Evolutionary conservation across 495 filamentous ascomycete genomes (phyloP), one percentile per base, ranked within the genome.

Genomic region (Daldinia vernicosa): DNA sequence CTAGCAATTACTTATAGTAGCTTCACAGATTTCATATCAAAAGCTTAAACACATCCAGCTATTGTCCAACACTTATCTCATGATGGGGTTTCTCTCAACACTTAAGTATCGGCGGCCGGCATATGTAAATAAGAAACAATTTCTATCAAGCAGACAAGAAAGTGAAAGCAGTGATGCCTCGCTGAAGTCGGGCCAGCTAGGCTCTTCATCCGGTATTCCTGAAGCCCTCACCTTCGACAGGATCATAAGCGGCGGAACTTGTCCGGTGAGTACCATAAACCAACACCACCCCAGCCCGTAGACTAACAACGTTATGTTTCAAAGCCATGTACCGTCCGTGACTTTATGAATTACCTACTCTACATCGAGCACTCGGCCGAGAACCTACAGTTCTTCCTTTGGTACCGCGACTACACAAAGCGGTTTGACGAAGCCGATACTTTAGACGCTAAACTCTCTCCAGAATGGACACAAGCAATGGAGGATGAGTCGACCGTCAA

Each of bases 351-450:
- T 79, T 94, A 92, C 74, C 82, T 93, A 47, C 82, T 88, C 58
- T 92, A 93, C 76, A 85, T 94, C 55, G 91, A 93, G 74, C 87
- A 88, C 37, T 77, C 88, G 12, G 89, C 92, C 54, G 91, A 94
- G 79, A 93, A 93, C 76, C 84, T 94, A 30, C 91, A 94, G 77
- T 94, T 94, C 79, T 92, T 83, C 76, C 86, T 94, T 15, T 94
- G 92, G 92, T 84, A 86, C 64, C 83, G 80, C 28, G 89, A 91
- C 76, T 94, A 92, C 67, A 76, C 72, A 43, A 78, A 83, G 65
- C 87, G 90, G 4, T 93, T 92, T 76, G 69, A 80, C 8, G 74
- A 79, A 17, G 83, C 89, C 6, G 77, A 85, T 4, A 78, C 80
- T 6, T 80, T 73, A 19, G 88, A 92, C 65, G 77, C 79, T 19